A percentile compares a stretch with the other conserved stretches of the same genome.
Evolutionary conservation across 2,329 filamentous ascomycete species (phyloP).

Genomic region (Aciculosporium take): DNA sequence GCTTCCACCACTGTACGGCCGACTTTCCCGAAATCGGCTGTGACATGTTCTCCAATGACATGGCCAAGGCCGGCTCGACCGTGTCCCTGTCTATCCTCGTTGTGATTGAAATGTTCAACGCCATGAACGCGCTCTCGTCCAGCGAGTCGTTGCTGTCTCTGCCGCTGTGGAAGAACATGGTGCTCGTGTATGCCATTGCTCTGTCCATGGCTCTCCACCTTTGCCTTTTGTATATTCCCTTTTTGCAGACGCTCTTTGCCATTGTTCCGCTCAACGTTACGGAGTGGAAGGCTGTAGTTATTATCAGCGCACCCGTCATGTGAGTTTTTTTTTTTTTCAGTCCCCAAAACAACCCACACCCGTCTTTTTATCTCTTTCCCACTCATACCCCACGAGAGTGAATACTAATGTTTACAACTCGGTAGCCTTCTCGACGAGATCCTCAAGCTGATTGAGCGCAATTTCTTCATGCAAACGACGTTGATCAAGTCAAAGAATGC

Average conservation of each 20-base stretch:
- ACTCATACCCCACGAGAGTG: background rate
- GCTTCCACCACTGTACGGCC: slow-evolving; percentile 85
- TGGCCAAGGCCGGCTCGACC: slow-evolving; percentile 81
- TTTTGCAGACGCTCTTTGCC: slow-evolving; percentile 77
- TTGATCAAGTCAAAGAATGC: slow-evolving; percentile 22
- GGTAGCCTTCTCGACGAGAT: slow-evolving; percentile 67
- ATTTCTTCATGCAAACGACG: slow-evolving; percentile 44
- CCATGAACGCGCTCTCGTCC: slow-evolving; percentile 92
- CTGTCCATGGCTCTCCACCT: slow-evolving; percentile 94
- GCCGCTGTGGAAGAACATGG: slow-evolving; percentile 97
- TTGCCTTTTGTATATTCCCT: slow-evolving; percentile 78
- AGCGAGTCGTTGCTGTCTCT: slow-evolving; percentile 88
- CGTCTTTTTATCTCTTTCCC: background rate
- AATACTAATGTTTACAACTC: slow-evolving; percentile 12
- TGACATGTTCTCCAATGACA: slow-evolving; percentile 75
- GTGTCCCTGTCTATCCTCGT: slow-evolving; percentile 85
- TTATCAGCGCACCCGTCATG: slow-evolving; percentile 85
- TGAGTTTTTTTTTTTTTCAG: slow-evolving; percentile 40
- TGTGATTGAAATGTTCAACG: slow-evolving; percentile 98
- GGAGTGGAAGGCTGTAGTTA: slow-evolving; percentile 86
- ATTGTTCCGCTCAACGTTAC: slow-evolving; percentile 73
- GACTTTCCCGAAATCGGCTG: slow-evolving; percentile 85
- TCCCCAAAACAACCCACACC: too few relatives aligned
- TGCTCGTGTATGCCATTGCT: slow-evolving; percentile 86
- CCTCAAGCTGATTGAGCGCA: slow-evolving; percentile 64